phyloP scores from a whole-genome alignment of 257 asterid species.

The Leonotis leonurus region DNA sequence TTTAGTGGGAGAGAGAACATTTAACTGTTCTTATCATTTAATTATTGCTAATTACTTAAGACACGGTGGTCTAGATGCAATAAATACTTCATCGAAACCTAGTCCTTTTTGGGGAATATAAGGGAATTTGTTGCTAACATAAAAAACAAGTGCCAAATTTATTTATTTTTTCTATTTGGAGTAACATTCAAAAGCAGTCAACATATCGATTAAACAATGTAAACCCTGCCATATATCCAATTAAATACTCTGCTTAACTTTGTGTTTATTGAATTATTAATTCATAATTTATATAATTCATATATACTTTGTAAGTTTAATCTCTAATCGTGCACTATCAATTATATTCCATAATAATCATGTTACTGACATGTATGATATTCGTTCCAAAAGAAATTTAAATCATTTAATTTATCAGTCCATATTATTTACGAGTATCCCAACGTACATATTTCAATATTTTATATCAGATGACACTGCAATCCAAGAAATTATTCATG shows the following conservation, averaged over 20 bases:
- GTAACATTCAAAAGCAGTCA: constrained; percentile 1
- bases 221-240: background rate
- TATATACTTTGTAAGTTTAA: background rate
- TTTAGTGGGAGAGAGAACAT: too few relatives aligned
- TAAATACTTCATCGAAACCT: too few relatives aligned
- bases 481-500: background rate
- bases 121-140: background rate
- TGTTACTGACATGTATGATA: background rate
- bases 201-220: background rate
- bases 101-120: too few relatives aligned
- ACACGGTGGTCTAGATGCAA: too few relatives aligned
- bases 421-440: background rate
- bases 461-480: too few relatives aligned
- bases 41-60: too few relatives aligned
- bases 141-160: background rate
- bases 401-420: background rate
- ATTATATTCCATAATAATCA: background rate
- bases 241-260: background rate
- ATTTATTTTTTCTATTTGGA: background rate
- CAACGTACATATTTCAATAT: too few relatives aligned
- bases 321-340: background rate
- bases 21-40: too few relatives aligned
- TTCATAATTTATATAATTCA: background rate
- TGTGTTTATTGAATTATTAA: background rate
- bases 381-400: background rate